These are phyloP conservation scores for Voacanga thouarsii DNA, from an alignment of 257 asterid species.

Conservation along the genomic window DNA sequence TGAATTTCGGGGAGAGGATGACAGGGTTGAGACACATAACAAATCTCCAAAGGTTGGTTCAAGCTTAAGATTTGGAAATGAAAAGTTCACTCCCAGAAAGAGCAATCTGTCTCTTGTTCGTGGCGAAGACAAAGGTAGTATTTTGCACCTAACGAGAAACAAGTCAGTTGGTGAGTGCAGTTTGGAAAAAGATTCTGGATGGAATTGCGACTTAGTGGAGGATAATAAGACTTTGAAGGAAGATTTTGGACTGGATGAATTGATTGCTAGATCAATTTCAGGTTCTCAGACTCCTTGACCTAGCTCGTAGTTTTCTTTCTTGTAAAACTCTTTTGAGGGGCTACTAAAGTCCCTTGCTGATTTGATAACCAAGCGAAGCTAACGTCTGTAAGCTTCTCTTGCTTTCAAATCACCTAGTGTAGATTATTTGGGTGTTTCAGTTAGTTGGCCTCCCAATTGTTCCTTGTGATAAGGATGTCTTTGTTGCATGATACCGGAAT, in stretches of 20 bases:
- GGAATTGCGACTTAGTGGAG: not conserved
- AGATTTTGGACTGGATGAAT: conserved; percentile 22
- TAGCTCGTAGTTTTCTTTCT: conserved; percentile 17
- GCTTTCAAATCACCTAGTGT: conserved; percentile 26
- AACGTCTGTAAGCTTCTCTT: conserved; percentile 24
- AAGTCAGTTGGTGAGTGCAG: conserved; percentile 24
- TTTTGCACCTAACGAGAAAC: conserved; percentile 27
- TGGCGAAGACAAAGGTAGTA: conserved; percentile 33
- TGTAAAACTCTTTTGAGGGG: not conserved
- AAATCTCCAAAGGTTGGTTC: conserved; percentile 31
- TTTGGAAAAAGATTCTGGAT: conserved; percentile 18
- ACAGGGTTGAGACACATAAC: conserved; percentile 18
- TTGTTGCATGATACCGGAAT: conserved; percentile 7
- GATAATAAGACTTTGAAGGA: not conserved
- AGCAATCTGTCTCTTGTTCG: conserved; percentile 22
- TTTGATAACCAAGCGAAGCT: conserved; percentile 26
- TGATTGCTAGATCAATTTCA: conserved; percentile 20
- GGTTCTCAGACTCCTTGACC: conserved; percentile 27
- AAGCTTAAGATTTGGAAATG: conserved; percentile 48
- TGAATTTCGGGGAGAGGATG: conserved; percentile 16
- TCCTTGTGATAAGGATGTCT: conserved; percentile 11
- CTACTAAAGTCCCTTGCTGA: conserved; percentile 19
- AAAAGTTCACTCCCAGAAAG: conserved; percentile 34
- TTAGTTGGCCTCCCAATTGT: conserved; percentile 27
- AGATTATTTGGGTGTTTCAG: conserved; percentile 26